phyloP scores from a whole-genome alignment of 2,329 filamentous ascomycete species.

The Chaetomiaceae sp. region DNA sequence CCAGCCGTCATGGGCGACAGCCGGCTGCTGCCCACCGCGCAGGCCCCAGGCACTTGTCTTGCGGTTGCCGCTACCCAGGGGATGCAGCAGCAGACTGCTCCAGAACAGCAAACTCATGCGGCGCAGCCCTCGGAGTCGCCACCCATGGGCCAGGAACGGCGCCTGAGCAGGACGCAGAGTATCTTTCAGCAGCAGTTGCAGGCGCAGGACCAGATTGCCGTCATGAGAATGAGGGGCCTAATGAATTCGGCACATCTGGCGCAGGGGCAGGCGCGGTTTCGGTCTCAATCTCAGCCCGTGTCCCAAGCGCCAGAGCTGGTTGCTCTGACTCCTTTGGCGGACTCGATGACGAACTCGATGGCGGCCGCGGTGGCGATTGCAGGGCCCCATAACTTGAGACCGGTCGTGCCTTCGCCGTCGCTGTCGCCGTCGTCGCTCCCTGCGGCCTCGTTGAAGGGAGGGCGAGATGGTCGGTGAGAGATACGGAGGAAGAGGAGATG shows the following conservation, averaged over 20 bases:
- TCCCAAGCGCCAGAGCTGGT: constrained; percentile 2
- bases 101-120: background rate
- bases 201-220: background rate
- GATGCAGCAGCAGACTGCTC: background rate
- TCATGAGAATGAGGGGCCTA: background rate
- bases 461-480: no score
- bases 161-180: background rate
- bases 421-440: background rate
- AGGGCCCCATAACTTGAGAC: constrained; percentile 7
- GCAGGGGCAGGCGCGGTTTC: background rate
- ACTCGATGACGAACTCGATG: no score
- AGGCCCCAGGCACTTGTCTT: background rate
- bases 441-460: no score
- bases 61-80: background rate
- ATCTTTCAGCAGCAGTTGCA: background rate
- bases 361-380: constrained; percentile 9
- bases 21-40: background rate
- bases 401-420: background rate
- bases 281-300: background rate
- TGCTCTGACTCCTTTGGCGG: no score
- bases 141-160: background rate
- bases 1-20: background rate
- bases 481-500: no score
- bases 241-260: no score
- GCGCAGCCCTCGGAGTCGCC: background rate